These are phyloP conservation scores for Saccharomycopsis selenospora DNA, from an alignment of 805 yeast species.

Conservation along the genomic window DNA sequence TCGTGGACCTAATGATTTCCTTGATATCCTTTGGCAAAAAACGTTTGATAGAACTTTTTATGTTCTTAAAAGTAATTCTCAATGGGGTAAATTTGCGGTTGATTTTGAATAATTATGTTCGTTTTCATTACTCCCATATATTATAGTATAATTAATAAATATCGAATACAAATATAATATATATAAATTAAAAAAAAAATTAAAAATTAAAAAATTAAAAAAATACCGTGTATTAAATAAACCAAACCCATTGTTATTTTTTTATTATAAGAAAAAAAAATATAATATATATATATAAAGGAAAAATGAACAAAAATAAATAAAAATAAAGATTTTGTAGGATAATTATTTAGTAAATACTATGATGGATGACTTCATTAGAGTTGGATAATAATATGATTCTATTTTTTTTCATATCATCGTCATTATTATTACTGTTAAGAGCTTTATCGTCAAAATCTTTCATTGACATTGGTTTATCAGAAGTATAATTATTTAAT, in stretches of 20 bases:
- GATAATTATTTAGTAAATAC: not conserved
- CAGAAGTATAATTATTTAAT: not conserved
- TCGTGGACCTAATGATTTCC: not conserved
- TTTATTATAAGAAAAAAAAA: too few species aligned
- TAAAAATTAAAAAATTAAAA: too few species aligned
- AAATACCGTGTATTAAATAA: too few species aligned
- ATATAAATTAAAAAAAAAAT: too few species aligned
- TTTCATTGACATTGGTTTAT: not conserved
- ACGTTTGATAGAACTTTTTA: constrained; percentile 17
- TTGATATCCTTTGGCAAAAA: constrained; percentile 17
- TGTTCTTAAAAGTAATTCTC: constrained; percentile 12
- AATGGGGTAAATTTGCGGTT: constrained; percentile 20
- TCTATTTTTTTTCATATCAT: not conserved
- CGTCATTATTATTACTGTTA: not conserved
- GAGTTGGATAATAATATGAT: not conserved
- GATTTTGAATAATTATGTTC: constrained; percentile 12
- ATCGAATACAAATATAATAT: too few species aligned
- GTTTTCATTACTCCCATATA: too few species aligned
- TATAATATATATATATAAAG: too few species aligned
- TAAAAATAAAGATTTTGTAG: not conserved
- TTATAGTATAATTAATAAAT: too few species aligned
- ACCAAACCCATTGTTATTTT: too few species aligned
- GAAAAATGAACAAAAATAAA: not conserved
- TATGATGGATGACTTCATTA: not conserved
- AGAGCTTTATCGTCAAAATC: not conserved